Evolutionary conservation across 106 monocot genomes (phyloP), one percentile per base, ranked within the genome.

Genomic region (Allium sativum): DNA sequence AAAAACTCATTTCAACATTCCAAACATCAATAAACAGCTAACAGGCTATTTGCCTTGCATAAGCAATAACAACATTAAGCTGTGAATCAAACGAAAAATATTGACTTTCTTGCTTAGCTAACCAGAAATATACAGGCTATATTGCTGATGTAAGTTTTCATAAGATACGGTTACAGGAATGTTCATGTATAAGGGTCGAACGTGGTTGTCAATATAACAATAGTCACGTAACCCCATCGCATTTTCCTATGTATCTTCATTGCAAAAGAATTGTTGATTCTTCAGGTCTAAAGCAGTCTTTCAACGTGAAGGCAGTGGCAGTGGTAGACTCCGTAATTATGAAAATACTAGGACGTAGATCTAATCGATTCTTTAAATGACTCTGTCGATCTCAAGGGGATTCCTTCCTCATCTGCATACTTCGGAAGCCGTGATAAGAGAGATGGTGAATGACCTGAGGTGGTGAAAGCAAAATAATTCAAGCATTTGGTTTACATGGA

Each of bases 341-440:
- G n/a, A 60, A 60, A n/a, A 44, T 40, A 44, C 44, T 40, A 44
- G 5, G 31, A 31, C 4, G 59, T 4, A n/a, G 14, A 60, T 44
- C 59, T 42, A 15, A 44, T 43, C 3, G 59, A 60, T 44, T 44
- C 42, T 18, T 60, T 60, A 18, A 16, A 60, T 17, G 59, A 60
- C 18, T 44, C 42, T 15, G 17, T 42, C 16, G 59, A 7, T 7
- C 59, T 93, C 48, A 84, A 61, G 45, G 93, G 93, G 45, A 88
- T 74, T 48, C 67, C 84, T 55, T 84, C 67, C 48, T 88, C 75
- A 21, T 77, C 53, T 7, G 72, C 72, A 48, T 82, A 74, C 64
- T 84, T 93, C 12, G 69, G 59, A 12, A 67, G 59, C 18, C 78
- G 69, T 45, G 55, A 55, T 1, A 77, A 64, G 22, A 67, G 22